Conservation (phyloP, 768 basidiomycete genomes). For the Mrakia frigida region DNA sequence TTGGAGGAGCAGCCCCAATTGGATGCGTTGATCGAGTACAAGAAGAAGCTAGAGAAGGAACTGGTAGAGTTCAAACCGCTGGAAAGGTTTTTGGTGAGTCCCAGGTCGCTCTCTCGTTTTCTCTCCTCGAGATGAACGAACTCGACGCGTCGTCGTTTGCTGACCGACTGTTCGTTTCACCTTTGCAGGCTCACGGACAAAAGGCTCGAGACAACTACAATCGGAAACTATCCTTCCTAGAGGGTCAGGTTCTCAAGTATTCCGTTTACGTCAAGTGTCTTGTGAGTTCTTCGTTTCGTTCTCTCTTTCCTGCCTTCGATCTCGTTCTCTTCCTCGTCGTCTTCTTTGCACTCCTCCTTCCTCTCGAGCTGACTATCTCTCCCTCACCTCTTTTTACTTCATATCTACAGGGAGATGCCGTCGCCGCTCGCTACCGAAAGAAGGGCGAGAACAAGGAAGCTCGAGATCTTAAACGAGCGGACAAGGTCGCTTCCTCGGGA, state of each 20-base stretch:
- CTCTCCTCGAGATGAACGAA: no score
- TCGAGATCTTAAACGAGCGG: slow-evolving; percentile 5
- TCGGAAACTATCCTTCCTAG: slow-evolving; percentile 78
- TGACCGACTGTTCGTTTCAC: background rate
- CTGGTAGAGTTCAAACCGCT: slow-evolving; percentile 76
- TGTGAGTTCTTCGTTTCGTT: background rate
- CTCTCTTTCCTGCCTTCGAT: background rate
- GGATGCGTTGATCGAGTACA: slow-evolving; percentile 80
- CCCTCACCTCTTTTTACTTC: background rate
- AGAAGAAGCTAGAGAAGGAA: slow-evolving; percentile 66
- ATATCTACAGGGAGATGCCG: background rate
- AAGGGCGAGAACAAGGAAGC: background rate
- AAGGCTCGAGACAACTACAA: slow-evolving; percentile 90
- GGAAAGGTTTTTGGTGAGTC: slow-evolving; percentile 64
- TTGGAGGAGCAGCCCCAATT: slow-evolving; percentile 92
- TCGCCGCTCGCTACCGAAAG: background rate
- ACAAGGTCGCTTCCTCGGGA: background rate
- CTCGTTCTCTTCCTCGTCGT: background rate
- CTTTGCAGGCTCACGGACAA: slow-evolving; percentile 54
- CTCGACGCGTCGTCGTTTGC: slow-evolving; percentile 16
- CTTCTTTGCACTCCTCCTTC: background rate
- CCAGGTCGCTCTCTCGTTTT: background rate
- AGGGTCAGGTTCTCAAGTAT: slow-evolving; percentile 92
- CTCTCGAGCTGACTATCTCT: background rate
- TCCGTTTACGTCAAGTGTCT: slow-evolving; percentile 90